phyloP scores from a whole-genome alignment of 108 stramenopile genomes.

The Fragilariopsis cylindrus region DNA sequence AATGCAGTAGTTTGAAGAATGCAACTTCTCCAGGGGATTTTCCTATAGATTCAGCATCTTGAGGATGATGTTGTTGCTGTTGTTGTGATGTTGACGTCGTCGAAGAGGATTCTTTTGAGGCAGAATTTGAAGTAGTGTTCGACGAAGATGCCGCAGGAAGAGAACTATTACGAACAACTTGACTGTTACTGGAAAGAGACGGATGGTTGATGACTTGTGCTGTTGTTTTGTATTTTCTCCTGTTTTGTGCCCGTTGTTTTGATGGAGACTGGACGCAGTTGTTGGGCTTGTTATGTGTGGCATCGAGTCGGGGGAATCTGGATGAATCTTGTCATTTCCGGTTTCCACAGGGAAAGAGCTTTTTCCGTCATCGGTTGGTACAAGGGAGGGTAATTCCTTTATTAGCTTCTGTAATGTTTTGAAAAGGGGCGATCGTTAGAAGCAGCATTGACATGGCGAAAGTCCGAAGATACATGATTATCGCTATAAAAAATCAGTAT shows the following conservation, averaged over 20 bases:
- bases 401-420: slow-evolving; percentile 67
- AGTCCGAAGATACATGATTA: no score
- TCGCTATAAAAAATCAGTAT: no score
- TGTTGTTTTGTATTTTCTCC: slow-evolving; percentile 14
- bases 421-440: no score
- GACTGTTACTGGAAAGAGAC: no score
- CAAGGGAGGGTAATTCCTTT: slow-evolving; percentile 80
- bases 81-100: slow-evolving; percentile 3
- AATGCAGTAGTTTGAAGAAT: slow-evolving; percentile 87
- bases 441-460: no score
- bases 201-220: neutral
- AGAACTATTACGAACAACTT: no score
- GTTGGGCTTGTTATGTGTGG: no score
- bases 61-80: slow-evolving; percentile 4
- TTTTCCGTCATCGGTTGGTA: slow-evolving; percentile 43
- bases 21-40: slow-evolving; percentile 78
- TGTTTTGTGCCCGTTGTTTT: slow-evolving; percentile 3
- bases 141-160: no score
- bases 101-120: neutral
- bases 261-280: neutral
- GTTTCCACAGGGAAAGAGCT: neutral
- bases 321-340: slow-evolving; percentile 1
- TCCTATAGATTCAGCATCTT: slow-evolving; percentile 22
- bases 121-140: no score
- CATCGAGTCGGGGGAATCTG: neutral